Percentiles rank a stretch among this genome's conserved stretches.
Conservation (phyloP, 768 basidiomycete species). For the Auricularia sp. region DNA sequence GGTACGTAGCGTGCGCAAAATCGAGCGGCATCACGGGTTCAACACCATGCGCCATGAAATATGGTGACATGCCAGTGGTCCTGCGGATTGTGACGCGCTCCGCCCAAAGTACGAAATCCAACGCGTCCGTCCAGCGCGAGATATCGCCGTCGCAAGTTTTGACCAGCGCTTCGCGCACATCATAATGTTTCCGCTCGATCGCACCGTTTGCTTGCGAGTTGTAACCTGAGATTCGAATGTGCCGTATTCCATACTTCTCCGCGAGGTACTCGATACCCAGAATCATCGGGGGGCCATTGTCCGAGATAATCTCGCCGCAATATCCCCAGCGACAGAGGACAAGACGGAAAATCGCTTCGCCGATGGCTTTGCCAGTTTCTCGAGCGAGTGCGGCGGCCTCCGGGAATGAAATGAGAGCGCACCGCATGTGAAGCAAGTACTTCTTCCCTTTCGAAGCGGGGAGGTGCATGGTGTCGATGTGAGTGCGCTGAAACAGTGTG, state of each 20-base stretch:
- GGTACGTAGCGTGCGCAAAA: constrained; percentile 22
- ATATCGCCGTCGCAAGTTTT: constrained; percentile 23
- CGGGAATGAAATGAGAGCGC: constrained; percentile 24
- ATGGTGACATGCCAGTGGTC: constrained; percentile 17
- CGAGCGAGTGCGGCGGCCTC: constrained; percentile 21
- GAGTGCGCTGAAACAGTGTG: constrained; percentile 23
- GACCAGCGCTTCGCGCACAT: constrained; percentile 20
- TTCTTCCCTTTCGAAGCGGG: constrained; percentile 22
- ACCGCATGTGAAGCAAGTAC: constrained; percentile 29
- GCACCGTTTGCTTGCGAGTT: constrained; percentile 33
- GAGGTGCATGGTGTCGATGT: constrained; percentile 34
- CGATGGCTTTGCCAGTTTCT: constrained; percentile 14
- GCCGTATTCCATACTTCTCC: constrained; percentile 5
- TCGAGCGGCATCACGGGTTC: constrained; percentile 25
- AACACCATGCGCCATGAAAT: constrained; percentile 19
- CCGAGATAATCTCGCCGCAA: constrained; percentile 12
- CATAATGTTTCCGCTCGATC: constrained; percentile 25
- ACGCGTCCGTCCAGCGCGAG: constrained; percentile 9
- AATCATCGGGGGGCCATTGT: constrained; percentile 11
- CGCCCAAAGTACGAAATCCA: constrained; percentile 14
- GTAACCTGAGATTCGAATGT: constrained; percentile 31
- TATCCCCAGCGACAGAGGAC: constrained; percentile 13
- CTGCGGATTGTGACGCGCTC: constrained; percentile 15
- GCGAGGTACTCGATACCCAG: constrained; percentile 8
- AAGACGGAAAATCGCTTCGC: constrained; percentile 13